phyloP scores from a whole-genome alignment of 805 yeast species.

The Candida silvicultrix region DNA sequence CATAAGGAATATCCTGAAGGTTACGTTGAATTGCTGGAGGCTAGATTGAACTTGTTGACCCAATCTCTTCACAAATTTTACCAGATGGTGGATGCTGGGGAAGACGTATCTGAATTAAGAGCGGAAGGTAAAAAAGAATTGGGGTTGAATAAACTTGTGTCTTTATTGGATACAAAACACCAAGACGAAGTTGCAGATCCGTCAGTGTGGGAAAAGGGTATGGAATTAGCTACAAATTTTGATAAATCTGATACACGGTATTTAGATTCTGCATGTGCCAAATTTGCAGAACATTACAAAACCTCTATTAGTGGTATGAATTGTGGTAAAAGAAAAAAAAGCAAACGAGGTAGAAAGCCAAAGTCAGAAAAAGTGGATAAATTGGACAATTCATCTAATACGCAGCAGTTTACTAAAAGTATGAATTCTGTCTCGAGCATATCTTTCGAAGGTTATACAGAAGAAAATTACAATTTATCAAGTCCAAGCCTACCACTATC shows the following conservation, averaged over 20 bases:
- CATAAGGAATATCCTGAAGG: constrained; percentile 55
- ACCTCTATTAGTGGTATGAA: not conserved
- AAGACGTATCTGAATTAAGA: not conserved
- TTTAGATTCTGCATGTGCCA: not conserved
- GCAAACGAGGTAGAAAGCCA: not conserved
- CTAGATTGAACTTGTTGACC: constrained; percentile 46
- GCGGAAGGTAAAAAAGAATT: not conserved
- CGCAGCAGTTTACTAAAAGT: not conserved
- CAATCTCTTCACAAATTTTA: constrained; percentile 37
- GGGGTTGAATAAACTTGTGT: not conserved
- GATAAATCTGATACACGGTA: not conserved
- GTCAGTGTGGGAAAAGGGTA: constrained; percentile 1
- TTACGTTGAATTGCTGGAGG: constrained; percentile 58
- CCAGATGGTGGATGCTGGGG: not conserved
- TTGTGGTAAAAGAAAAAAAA: not conserved
- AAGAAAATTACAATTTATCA: not conserved
- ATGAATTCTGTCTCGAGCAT: not conserved
- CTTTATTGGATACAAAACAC: not conserved
- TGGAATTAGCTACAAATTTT: not conserved
- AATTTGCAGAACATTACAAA: constrained; percentile 1
- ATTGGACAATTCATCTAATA: not conserved
- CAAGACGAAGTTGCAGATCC: not conserved
- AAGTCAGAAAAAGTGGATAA: not conserved
- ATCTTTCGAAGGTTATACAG: no score
- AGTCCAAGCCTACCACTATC: not conserved